Evolutionary conservation across 1,284 basidiomycete genomes (phyloP).

Genomic region (Pisolithus thermaeus): DNA sequence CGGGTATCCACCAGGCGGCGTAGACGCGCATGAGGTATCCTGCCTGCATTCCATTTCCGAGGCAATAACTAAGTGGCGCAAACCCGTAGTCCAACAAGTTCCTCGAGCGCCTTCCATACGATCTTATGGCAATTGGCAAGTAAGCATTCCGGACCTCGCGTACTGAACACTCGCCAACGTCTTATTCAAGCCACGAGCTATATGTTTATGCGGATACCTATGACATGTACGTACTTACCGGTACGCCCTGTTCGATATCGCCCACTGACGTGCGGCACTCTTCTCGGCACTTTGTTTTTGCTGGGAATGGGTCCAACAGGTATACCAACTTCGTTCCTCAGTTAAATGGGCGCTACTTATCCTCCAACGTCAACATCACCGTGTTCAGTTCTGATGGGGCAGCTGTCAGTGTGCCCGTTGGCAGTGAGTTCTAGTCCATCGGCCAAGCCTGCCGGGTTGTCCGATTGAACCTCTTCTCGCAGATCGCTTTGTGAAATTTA

Average conservation of each 20-base stretch:
- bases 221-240: constrained; percentile 55
- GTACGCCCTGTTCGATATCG: background rate
- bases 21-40: constrained; percentile 64
- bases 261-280: background rate
- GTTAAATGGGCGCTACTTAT: constrained; percentile 71
- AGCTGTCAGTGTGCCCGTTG: constrained; percentile 53
- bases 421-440: constrained; percentile 36
- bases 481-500: constrained; percentile 72
- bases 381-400: constrained; percentile 45
- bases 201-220: constrained; percentile 74
- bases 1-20: constrained; percentile 62
- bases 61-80: background rate
- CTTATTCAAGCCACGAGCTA: constrained; percentile 62
- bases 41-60: background rate
- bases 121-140: constrained; percentile 84
- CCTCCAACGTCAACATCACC: constrained; percentile 84
- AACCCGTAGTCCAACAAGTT: constrained; percentile 57
- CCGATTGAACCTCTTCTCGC: background rate
- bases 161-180: background rate
- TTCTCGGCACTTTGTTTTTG: background rate
- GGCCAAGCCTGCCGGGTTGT: background rate
- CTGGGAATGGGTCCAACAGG: constrained; percentile 29
- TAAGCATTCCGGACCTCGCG: constrained; percentile 18
- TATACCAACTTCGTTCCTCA: constrained; percentile 71
- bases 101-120: constrained; percentile 73